These are phyloP conservation scores for Russula olivacea DNA, from an alignment of 768 basidiomycete genomes.

Conservation along the genomic window DNA sequence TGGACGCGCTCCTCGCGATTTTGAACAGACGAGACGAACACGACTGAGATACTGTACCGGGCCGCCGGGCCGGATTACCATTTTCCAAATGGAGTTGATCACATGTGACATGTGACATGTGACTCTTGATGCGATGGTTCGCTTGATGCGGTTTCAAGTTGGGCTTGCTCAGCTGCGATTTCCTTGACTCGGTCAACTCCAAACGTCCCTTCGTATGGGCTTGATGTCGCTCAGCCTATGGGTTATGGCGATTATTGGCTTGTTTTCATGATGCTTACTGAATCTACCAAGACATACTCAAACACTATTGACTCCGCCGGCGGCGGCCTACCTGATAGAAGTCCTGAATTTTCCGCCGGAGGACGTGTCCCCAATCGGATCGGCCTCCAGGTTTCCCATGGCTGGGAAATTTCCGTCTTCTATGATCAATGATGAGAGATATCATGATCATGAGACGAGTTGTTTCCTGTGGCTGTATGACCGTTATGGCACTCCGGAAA, in stretches of 20 bases:
- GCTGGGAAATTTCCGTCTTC: neutral
- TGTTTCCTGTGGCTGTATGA: neutral
- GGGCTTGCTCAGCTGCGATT: no score
- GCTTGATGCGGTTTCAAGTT: no score
- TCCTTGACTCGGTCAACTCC: neutral
- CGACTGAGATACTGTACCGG: neutral
- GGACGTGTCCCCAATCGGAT: neutral
- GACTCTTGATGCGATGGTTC: no score
- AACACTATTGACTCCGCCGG: no score
- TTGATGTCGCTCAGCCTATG: neutral
- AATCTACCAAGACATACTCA: neutral
- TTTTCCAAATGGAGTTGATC: neutral
- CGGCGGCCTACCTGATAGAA: neutral
- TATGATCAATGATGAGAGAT: neutral
- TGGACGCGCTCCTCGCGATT: neutral
- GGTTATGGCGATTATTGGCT: neutral
- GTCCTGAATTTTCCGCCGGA: no score
- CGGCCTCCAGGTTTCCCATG: neutral
- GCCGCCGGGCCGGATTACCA: neutral
- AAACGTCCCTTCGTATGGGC: neutral
- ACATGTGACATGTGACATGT: no score
- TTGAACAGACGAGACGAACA: neutral
- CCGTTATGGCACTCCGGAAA: neutral
- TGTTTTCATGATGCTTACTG: neutral
- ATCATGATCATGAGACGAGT: neutral